phyloP scores from a whole-genome alignment of 352 stramenopile genomes.

The Blastocystis hominis region DNA sequence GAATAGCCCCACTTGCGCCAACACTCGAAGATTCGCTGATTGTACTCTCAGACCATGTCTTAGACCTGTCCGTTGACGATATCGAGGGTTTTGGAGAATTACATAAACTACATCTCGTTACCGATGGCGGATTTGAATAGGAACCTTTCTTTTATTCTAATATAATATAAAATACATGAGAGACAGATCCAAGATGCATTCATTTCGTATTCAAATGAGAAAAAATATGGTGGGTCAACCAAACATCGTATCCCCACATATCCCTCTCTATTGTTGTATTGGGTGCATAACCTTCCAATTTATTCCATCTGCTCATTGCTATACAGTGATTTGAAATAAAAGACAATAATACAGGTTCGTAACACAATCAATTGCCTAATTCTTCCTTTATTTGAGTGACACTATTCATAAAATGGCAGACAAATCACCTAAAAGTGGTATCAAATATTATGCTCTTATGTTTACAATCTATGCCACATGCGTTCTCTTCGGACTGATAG shows the following conservation, averaged over 20 bases:
- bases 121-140: slow-evolving; percentile 16
- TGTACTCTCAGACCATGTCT: not conserved
- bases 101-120: slow-evolving; percentile 23
- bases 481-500: slow-evolving; percentile 5
- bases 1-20: not conserved
- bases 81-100: not conserved
- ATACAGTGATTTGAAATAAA: no score
- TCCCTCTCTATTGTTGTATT: no score
- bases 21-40: not conserved
- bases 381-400: not conserved
- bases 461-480: slow-evolving; percentile 7
- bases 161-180: not conserved
- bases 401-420: not conserved
- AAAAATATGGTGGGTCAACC: no score
- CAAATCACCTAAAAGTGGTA: not conserved
- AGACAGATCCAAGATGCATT: slow-evolving; percentile 13
- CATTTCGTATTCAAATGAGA: no score
- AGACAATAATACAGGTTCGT: no score
- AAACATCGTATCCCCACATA: no score
- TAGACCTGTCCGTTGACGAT: not conserved
- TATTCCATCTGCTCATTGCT: no score
- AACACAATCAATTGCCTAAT: no score
- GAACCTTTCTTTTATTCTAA: not conserved
- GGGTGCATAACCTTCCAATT: no score
- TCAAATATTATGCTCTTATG: not conserved